Base-by-base conservation (phyloP, 1,139 yeast genomes). In the Debaryomycetaceae sp. region DNA sequence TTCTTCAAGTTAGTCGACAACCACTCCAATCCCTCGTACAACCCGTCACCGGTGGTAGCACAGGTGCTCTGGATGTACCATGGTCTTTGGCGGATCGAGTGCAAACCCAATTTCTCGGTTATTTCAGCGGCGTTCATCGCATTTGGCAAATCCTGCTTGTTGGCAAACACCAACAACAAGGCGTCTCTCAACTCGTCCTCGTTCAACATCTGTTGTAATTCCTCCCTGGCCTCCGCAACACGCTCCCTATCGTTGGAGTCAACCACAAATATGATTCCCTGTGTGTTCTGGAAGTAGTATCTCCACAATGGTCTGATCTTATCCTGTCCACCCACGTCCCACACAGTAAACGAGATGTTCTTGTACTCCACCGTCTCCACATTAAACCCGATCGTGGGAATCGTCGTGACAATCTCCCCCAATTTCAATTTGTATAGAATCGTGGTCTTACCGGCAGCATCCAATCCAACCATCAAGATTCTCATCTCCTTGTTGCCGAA, bases 321-420 rank as follows among this genome's bases (percentile, higher is more conserved):
- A 54, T 68, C 72, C 58, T 68, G 74, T 60, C 74, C 74, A 66
- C 74, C 74, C 45, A 68, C 74, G 60, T 68, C 74, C 74, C 74
- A 68, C 37, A 68, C 74, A 13, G 74, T 68, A 52, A 68, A 68
- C 36, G 71, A 63, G 54, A 68, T 68, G 58, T 68, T 68, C 56
- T 68, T 68, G 57, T 68, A 68, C 53, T 68, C 74, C 45, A 68
- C 74, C 33, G 74, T 68, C 57, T 68, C 74, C 46, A 68, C 74
- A 49, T 68, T 68, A 57, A 68, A 68, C 39, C 74, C 74, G 54
- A 68, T 68, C 43, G 74, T 68, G 53, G 74, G 74, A 47, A 68
- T 68, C 33, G 74, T 68, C 45, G 74, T 68, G 47, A 68, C 73
- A 44, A 68, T 68, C 56, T 68, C 74, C 31, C 74, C 74, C 49